Evolutionary conservation across 192 early-diverging fungal species (phyloP).

Genomic region (Linnemannia hyalina): DNA sequence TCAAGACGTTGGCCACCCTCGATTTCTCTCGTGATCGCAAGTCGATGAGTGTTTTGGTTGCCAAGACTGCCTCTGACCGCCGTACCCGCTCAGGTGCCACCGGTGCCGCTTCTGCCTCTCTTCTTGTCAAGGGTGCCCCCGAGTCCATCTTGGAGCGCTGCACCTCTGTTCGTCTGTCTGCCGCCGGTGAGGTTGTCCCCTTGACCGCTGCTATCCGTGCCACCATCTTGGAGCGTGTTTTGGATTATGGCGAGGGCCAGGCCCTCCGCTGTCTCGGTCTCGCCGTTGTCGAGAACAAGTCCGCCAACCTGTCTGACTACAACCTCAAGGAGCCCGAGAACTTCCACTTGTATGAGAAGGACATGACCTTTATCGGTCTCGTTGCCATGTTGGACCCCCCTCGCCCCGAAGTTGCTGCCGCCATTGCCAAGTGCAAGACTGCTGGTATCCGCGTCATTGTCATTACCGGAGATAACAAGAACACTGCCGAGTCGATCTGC

Average conservation of each 20-base stretch:
- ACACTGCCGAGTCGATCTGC: constrained; percentile 97
- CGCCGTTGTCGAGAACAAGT: constrained; percentile 85
- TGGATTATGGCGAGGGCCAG: constrained; percentile 80
- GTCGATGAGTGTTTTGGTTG: constrained; percentile 95
- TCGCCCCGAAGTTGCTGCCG: constrained; percentile 86
- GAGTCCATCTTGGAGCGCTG: constrained; percentile 94
- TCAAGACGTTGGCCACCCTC: constrained; percentile 69
- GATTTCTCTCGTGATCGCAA: constrained; percentile 99
- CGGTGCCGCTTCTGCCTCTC: constrained; percentile 45
- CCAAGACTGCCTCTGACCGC: constrained; percentile 33
- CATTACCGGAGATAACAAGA: constrained; percentile 98
- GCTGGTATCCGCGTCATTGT: constrained; percentile 99
- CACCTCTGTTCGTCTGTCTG: constrained; percentile 66
- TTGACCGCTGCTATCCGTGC: constrained; percentile 76
- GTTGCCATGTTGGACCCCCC: constrained; percentile 99
- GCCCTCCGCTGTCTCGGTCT: constrained; percentile 92
- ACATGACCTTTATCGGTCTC: constrained; percentile 95
- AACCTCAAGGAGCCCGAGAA: constrained; percentile 71
- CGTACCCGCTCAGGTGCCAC: constrained; percentile 39
- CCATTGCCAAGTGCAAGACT: constrained; percentile 88
- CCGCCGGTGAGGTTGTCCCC: constrained; percentile 62
- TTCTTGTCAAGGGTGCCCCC: constrained; percentile 97
- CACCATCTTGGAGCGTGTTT: constrained; percentile 73
- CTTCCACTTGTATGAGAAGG: constrained; percentile 81
- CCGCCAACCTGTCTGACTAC: constrained; percentile 52